Evolutionary conservation across 345 rosid genomes (phyloP).

Genomic region (Reutealis trisperma): DNA sequence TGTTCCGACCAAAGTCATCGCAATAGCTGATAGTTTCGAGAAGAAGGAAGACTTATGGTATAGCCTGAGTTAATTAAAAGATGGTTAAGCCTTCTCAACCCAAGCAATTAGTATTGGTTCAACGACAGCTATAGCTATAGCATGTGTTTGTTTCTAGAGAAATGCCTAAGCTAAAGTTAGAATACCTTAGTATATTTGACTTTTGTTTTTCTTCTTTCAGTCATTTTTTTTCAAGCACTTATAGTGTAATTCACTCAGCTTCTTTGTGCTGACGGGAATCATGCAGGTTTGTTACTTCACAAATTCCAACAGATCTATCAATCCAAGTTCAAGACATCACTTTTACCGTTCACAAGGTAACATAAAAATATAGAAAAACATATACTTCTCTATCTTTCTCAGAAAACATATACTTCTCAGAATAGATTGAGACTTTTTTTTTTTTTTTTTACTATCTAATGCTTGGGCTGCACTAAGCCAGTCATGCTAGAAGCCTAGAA

Average conservation of each 20-base stretch:
- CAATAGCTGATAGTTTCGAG: conserved; percentile 45
- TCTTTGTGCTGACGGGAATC: conserved; percentile 12
- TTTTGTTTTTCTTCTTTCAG: neutral
- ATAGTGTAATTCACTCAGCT: neutral
- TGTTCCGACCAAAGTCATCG: conserved; percentile 44
- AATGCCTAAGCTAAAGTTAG: conserved; percentile 6
- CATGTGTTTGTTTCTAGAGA: conserved; percentile 1
- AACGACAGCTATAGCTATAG: neutral
- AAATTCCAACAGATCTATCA: conserved; percentile 64
- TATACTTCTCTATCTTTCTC: neutral
- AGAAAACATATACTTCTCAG: too few species aligned
- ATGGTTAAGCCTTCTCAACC: conserved; percentile 3
- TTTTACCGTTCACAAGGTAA: conserved; percentile 80
- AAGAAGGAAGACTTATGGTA: conserved; percentile 70
- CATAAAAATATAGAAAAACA: neutral
- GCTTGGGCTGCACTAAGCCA: too few species aligned
- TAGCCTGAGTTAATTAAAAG: neutral
- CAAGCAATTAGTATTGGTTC: neutral
- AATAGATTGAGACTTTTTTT: too few species aligned
- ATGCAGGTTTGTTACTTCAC: conserved; percentile 65
- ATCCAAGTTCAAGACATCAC: conserved; percentile 62
- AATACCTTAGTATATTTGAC: neutral
- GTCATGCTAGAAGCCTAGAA: too few species aligned
- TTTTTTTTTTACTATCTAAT: too few species aligned
- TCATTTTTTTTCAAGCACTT: neutral